Evolutionary conservation across 768 basidiomycete genomes (phyloP).

Genomic region (Leccinum disarticulatum): DNA sequence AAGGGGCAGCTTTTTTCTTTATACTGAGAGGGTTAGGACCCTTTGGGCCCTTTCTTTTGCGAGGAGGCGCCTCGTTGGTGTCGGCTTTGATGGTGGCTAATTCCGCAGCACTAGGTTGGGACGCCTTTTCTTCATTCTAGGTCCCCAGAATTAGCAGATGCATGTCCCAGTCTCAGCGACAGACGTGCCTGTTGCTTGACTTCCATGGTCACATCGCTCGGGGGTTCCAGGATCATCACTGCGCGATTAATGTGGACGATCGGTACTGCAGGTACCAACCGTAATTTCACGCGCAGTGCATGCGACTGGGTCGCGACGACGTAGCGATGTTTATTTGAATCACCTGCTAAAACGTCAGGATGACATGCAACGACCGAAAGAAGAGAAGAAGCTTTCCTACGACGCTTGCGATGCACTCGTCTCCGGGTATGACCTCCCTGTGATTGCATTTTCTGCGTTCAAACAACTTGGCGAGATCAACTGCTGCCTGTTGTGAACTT

Average conservation of each 20-base stretch:
- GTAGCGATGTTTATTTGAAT: constrained; percentile 90
- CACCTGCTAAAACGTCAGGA: constrained; percentile 45
- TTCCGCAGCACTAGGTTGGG: constrained; percentile 54
- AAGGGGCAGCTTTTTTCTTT: constrained; percentile 71
- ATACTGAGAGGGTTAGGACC: constrained; percentile 91
- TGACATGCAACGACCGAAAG: neutral
- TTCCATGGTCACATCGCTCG: constrained; percentile 71
- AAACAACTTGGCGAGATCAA: constrained; percentile 90
- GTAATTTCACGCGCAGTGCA: constrained; percentile 64
- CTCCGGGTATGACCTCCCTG: constrained; percentile 76
- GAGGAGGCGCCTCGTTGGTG: constrained; percentile 39
- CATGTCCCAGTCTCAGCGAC: neutral
- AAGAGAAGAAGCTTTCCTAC: constrained; percentile 52
- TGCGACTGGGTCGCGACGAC: constrained; percentile 83
- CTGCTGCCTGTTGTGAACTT: constrained; percentile 64
- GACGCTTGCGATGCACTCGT: constrained; percentile 80
- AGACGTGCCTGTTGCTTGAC: constrained; percentile 60
- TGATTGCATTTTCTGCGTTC: constrained; percentile 96
- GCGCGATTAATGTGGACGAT: constrained; percentile 89
- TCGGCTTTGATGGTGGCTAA: constrained; percentile 40
- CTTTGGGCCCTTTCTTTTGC: constrained; percentile 69
- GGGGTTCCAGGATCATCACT: constrained; percentile 91
- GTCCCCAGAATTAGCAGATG: neutral
- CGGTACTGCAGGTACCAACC: constrained; percentile 80
- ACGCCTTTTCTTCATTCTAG: constrained; percentile 64